phyloP scores from a whole-genome alignment of 371 early-diverging fungal species.

The Choanephora cucurbitarum region DNA sequence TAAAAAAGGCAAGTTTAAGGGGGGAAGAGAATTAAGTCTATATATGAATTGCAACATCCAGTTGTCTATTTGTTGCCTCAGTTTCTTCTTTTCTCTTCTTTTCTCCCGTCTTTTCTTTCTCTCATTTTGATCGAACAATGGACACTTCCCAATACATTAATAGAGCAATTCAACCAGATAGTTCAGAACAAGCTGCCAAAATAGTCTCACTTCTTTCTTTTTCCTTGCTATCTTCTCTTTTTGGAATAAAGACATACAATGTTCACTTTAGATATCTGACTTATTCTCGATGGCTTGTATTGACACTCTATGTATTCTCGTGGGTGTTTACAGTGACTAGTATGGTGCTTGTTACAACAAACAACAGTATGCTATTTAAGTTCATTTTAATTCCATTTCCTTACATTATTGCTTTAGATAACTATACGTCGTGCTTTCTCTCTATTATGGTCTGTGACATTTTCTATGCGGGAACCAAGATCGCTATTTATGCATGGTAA shows the following conservation, averaged over 20 bases:
- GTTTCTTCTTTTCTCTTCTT: not conserved
- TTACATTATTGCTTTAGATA: conserved; percentile 3
- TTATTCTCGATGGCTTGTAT: conserved; percentile 25
- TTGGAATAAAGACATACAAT: conserved; percentile 27
- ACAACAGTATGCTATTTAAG: conserved; percentile 23
- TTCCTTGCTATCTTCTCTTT: conserved; percentile 18
- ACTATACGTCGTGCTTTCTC: conserved; percentile 25
- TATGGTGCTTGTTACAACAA: conserved; percentile 25
- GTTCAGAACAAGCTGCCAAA: conserved; percentile 23
- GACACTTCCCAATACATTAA: not conserved
- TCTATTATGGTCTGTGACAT: conserved; percentile 32
- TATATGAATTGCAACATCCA: not conserved
- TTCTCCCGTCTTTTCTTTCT: not conserved
- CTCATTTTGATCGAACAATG: not conserved
- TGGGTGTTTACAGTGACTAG: conserved; percentile 22
- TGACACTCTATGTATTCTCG: conserved; percentile 22
- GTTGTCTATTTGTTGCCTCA: no score
- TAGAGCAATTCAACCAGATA: conserved; percentile 20
- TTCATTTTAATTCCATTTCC: not conserved
- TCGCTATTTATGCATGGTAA: conserved; percentile 28
- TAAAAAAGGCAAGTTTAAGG: not conserved
- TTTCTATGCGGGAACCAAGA: conserved; percentile 29
- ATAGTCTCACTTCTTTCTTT: conserved; percentile 24
- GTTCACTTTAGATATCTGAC: conserved; percentile 26
- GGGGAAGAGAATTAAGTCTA: not conserved